phyloP scores from a whole-genome alignment of 306 rosid species.

The Carpinus viminea region DNA sequence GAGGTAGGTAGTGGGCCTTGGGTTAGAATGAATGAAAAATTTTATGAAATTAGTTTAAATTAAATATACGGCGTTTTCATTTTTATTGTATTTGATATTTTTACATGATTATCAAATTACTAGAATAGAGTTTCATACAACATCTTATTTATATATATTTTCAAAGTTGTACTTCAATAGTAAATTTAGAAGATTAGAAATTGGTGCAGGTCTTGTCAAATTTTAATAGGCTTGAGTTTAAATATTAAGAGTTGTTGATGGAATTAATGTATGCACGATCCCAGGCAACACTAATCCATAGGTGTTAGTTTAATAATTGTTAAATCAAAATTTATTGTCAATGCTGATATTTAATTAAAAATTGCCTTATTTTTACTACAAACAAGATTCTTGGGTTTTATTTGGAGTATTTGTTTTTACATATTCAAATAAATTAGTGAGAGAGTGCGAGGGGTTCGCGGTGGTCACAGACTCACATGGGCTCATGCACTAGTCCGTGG shows the following conservation, averaged over 20 bases:
- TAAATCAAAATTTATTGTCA: slow-evolving; percentile 26
- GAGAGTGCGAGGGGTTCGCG: slow-evolving; percentile 52
- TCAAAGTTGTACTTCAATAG: too few species aligned
- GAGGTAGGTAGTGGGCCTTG: too few species aligned
- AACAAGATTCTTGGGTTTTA: slow-evolving; percentile 26
- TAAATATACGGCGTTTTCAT: too few species aligned
- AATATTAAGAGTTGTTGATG: neutral
- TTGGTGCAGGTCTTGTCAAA: too few species aligned
- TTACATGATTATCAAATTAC: too few species aligned
- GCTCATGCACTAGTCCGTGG: slow-evolving; percentile 38
- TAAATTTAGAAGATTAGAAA: too few species aligned
- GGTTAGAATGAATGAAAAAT: too few species aligned
- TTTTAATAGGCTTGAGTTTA: neutral
- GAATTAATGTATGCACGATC: slow-evolving; percentile 35
- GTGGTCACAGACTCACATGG: slow-evolving; percentile 70
- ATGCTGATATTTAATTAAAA: neutral
- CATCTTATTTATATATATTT: too few species aligned
- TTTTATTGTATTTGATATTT: too few species aligned
- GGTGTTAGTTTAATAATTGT: slow-evolving; percentile 21
- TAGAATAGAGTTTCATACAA: too few species aligned
- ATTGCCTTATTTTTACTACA: neutral
- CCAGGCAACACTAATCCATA: slow-evolving; percentile 61
- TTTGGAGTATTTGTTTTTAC: slow-evolving; percentile 3
- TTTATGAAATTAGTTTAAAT: too few species aligned
- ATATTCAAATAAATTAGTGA: slow-evolving; percentile 22